phyloP scores from a whole-genome alignment of 2,329 filamentous ascomycete species.

The Nothophaeocryptopus gaeumannii region DNA sequence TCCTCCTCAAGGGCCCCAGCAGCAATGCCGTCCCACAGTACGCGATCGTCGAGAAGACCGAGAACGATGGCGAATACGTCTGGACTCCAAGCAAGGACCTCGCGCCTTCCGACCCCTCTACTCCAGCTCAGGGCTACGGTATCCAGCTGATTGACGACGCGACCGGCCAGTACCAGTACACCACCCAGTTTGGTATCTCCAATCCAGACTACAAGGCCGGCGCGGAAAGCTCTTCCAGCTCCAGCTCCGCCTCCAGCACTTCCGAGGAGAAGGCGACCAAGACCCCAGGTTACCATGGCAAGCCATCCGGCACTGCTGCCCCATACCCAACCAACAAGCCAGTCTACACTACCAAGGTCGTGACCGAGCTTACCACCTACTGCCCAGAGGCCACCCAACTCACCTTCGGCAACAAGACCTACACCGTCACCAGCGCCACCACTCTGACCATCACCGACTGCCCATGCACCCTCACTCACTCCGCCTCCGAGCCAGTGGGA shows the following conservation, averaged over 20 bases:
- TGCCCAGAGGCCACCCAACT: constrained; percentile 27
- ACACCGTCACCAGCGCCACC: constrained; percentile 25
- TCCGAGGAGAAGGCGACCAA: constrained; percentile 5
- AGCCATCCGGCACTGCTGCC: constrained; percentile 58
- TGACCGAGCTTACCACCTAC: constrained; percentile 26
- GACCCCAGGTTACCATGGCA: constrained; percentile 7
- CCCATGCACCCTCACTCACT: constrained; percentile 21
- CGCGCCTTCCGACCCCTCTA: constrained; percentile 32
- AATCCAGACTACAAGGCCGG: constrained; percentile 37
- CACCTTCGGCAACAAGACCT: constrained; percentile 24
- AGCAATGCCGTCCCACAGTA: constrained; percentile 52
- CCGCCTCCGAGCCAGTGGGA: constrained; percentile 9
- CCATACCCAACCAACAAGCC: constrained; percentile 57
- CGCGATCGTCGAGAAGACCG: constrained; percentile 52
- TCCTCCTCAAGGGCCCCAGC: constrained; percentile 59
- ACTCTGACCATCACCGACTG: constrained; percentile 27
- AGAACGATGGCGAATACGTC: constrained; percentile 53
- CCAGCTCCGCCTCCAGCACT: constrained; percentile 12
- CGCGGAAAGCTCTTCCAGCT: constrained; percentile 2
- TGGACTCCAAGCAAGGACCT: constrained; percentile 55
- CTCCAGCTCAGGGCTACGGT: constrained; percentile 54
- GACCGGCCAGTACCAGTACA: constrained; percentile 60
- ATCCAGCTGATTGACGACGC: constrained; percentile 60
- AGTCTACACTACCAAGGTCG: constrained; percentile 27
- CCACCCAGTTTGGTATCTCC: constrained; percentile 61